Evolutionary conservation across 2,329 filamentous ascomycete genomes (phyloP), one percentile per base, ranked within the genome.

Genomic region (Penicillium sp.): DNA sequence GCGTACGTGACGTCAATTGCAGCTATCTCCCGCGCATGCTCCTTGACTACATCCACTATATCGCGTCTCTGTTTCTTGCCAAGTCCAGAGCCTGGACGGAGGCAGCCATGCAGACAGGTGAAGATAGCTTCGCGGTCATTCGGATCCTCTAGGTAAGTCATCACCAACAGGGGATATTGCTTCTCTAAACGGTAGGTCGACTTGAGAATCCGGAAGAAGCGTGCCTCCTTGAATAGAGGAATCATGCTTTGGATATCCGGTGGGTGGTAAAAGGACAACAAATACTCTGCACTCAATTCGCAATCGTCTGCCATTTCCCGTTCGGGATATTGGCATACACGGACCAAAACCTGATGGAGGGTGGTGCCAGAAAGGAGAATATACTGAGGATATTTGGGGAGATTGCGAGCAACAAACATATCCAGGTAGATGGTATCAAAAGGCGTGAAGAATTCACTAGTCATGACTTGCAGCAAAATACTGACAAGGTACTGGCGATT

Each of bases 331-430:
- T 88, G 85, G 78, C 94, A 99, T 5, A 99, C 82, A 2, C 92
- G 89, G 38, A 86, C 81, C 27, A 99, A 81, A 10, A 97, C 88
- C 58, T 87, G 87, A 58, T 92, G 90, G 0, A 99, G 81, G 2
- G 90, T 89, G 2, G 90, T 92, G 19, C 93, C 94, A 0, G 93
- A 90, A 47, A 99, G 85, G 12, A 97, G 84, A 50, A 99, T 87
- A 69, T 97, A 97, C 71, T 97, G 93, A 1, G 93, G 92, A 69
- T 96, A 99, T 73, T 99, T 99, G 4, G 95, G 91, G 50, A 99
- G 78, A 71, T 96, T 99, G 56, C 94, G 87, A 19, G 94, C 93
- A 71, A 99, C 89, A 70, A 99, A 99, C 92, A 99, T 99, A 75
- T 99, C 92, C 45, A 99, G 84, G 74, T 96, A 99, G 56, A 99